Evolutionary conservation across 2,329 filamentous ascomycete species (phyloP).

Genomic region (Neofusicoccum sp.): DNA sequence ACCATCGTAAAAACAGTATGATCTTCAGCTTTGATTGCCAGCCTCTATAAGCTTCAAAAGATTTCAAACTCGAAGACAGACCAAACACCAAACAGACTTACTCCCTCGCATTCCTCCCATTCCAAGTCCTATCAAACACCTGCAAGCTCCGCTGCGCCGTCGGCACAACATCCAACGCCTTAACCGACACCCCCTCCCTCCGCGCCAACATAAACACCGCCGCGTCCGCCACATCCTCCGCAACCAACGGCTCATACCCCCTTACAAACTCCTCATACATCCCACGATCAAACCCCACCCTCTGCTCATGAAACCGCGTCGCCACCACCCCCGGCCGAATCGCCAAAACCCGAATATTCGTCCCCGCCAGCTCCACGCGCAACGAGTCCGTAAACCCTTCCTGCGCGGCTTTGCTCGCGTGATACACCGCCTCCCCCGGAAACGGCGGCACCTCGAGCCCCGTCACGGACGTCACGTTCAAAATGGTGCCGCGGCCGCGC

Average conservation of each 20-base stretch:
- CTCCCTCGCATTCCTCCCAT: slow-evolving; percentile 17
- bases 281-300: slow-evolving; percentile 48
- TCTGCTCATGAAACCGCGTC: slow-evolving; percentile 52
- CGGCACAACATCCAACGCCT: slow-evolving; percentile 52
- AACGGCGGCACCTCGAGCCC: slow-evolving; percentile 53
- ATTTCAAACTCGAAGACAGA: too few species aligned
- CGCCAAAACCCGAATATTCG: slow-evolving; percentile 52
- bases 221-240: slow-evolving; percentile 48
- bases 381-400: slow-evolving; percentile 55
- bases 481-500: slow-evolving; percentile 46
- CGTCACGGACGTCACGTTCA: slow-evolving; percentile 54
- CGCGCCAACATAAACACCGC: slow-evolving; percentile 48
- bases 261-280: slow-evolving; percentile 49
- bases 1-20: too few species aligned
- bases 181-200: slow-evolving; percentile 46
- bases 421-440: slow-evolving; percentile 53
- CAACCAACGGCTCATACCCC: slow-evolving; percentile 49
- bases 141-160: slow-evolving; percentile 43
- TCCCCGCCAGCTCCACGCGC: slow-evolving; percentile 50
- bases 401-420: slow-evolving; percentile 51
- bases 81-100: neutral
- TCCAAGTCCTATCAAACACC: slow-evolving; percentile 43
- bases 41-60: too few species aligned
- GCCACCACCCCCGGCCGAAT: slow-evolving; percentile 52
- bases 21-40: too few species aligned